These are phyloP conservation scores for Bromus sterilis DNA, from an alignment of 176 grass and related monocot species.

Conservation along the genomic window DNA sequence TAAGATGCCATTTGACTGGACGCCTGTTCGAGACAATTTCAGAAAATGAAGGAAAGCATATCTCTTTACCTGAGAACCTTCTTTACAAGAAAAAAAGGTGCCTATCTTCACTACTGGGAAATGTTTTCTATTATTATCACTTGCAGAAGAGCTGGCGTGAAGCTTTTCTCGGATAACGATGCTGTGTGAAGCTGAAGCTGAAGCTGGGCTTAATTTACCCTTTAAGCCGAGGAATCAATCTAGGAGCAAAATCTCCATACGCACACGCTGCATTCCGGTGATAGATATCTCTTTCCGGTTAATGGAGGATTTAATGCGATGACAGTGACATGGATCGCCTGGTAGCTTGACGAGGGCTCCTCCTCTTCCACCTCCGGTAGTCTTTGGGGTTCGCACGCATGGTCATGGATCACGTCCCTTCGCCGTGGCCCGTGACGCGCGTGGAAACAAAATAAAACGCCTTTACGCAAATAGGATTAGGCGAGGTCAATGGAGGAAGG, in stretches of 20 bases:
- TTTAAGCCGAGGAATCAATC: background rate
- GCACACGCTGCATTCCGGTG: background rate
- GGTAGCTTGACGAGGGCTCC: background rate
- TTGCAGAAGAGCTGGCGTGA: background rate
- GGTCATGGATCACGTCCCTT: background rate
- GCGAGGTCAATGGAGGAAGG: background rate
- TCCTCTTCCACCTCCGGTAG: background rate
- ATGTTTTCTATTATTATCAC: too few species aligned
- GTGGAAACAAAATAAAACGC: background rate
- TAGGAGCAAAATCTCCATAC: background rate
- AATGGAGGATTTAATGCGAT: background rate
- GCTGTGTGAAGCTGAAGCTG: conserved; percentile 1
- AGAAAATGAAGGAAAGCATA: background rate
- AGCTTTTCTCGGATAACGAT: background rate
- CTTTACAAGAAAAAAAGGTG: background rate
- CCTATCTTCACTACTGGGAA: background rate
- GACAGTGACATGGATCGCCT: background rate
- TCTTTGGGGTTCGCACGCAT: background rate
- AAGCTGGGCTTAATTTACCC: background rate
- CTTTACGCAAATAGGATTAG: background rate
- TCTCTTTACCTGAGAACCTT: background rate
- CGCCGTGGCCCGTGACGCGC: background rate
- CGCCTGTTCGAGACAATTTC: background rate
- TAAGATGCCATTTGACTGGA: conserved; percentile 17
- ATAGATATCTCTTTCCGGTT: background rate